phyloP scores from a whole-genome alignment of 192 early-diverging fungal genomes.

The Umbelopsis sp. region DNA sequence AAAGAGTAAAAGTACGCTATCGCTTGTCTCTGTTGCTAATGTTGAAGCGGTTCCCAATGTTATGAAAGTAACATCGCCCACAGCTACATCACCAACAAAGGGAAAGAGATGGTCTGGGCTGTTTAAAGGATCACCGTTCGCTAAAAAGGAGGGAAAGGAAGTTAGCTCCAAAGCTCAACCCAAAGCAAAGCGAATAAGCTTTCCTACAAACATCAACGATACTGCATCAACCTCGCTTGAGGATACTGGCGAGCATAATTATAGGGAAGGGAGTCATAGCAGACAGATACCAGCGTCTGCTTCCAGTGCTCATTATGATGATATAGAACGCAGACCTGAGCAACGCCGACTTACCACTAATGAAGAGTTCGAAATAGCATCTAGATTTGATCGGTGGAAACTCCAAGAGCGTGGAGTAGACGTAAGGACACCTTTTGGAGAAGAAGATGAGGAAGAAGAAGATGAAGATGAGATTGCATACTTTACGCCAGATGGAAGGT shows the following conservation, averaged over 20 bases:
- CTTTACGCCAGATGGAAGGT: slow-evolving; percentile 5
- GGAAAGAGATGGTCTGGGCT: slow-evolving; percentile 5
- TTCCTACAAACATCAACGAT: neutral
- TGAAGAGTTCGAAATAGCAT: slow-evolving; percentile 15
- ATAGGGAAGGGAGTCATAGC: neutral
- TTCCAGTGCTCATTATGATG: neutral
- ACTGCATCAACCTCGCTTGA: neutral
- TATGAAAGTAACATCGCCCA: neutral
- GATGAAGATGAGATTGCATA: slow-evolving; percentile 19
- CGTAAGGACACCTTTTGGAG: slow-evolving; percentile 1
- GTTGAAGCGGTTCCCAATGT: neutral
- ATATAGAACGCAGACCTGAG: neutral
- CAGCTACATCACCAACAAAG: neutral
- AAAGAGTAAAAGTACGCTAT: neutral
- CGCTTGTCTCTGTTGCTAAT: neutral
- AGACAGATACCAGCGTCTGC: neutral
- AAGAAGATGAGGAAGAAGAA: slow-evolving; percentile 17
- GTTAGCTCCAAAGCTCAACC: neutral
- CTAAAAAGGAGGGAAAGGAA: neutral
- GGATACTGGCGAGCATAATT: neutral
- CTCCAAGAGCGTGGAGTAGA: slow-evolving; percentile 5
- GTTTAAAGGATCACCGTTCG: slow-evolving; percentile 11
- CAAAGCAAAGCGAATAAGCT: neutral
- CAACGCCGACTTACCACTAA: neutral
- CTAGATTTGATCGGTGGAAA: slow-evolving; percentile 9